Evolutionary conservation across 2,329 filamentous ascomycete species (phyloP).

Genomic region (Neofusicoccum kwambonambiense): DNA sequence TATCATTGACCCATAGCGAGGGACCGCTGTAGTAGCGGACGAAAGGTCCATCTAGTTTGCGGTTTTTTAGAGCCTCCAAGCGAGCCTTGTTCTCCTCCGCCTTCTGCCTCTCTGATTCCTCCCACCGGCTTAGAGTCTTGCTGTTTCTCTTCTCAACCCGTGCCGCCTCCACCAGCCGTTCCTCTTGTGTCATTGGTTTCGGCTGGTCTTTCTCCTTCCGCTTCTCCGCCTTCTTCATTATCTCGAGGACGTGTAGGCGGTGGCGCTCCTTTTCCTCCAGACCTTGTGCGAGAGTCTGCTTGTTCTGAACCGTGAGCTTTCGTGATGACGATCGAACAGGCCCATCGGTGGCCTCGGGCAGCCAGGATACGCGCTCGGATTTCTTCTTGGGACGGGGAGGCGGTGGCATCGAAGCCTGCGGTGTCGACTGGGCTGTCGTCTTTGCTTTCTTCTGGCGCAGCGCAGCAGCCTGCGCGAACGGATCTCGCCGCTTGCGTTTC

Average conservation of each 20-base stretch:
- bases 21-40: slow-evolving; percentile 94
- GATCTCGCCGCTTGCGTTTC: slow-evolving; percentile 70
- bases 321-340: slow-evolving; percentile 62
- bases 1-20: slow-evolving; percentile 75
- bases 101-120: slow-evolving; percentile 84
- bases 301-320: slow-evolving; percentile 61
- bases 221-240: slow-evolving; percentile 61
- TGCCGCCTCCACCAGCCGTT: slow-evolving; percentile 79
- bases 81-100: slow-evolving; percentile 80
- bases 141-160: slow-evolving; percentile 81
- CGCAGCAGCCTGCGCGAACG: slow-evolving; percentile 40
- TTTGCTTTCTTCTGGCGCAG: slow-evolving; percentile 36
- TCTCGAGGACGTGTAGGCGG: slow-evolving; percentile 66
- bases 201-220: slow-evolving; percentile 71
- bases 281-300: slow-evolving; percentile 61
- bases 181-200: slow-evolving; percentile 80
- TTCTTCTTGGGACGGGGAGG: slow-evolving; percentile 59
- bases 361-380: slow-evolving; percentile 68
- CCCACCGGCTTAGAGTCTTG: slow-evolving; percentile 90
- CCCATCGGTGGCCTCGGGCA: slow-evolving; percentile 62
- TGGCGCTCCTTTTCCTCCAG: slow-evolving; percentile 71
- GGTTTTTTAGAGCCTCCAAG: slow-evolving; percentile 82
- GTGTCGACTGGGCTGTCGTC: slow-evolving; percentile 40
- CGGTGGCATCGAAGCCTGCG: slow-evolving; percentile 43
- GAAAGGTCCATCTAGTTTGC: slow-evolving; percentile 83